Evolutionary conservation across 73 alveolate species (phyloP), one percentile per base, ranked within the genome.

Genomic region (Stentor roeselii): DNA sequence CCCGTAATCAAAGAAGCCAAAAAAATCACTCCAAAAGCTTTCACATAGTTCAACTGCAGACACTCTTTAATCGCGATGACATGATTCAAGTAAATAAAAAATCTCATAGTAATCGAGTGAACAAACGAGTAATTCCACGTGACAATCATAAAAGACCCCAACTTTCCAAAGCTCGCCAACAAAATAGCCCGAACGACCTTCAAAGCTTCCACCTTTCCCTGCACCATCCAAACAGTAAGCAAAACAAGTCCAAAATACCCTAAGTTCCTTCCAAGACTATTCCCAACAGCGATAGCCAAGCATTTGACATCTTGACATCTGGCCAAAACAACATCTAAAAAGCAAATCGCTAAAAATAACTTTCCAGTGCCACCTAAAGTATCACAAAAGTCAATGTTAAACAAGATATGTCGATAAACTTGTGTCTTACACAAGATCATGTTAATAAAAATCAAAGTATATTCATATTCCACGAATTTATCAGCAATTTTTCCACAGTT

Each of bases 91-190:
- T 30, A 67, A 67, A 67, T 67, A 67, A 67, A 67, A 21, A 67
- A 32, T 1, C 41, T 32, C 80, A 67, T 67, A n/a, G 34, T 21
- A 27, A 27, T 34, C 27, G 42, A 27, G 2, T 21, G 80, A 30
- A 67, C 27, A 67, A 21, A 67, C 21, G 80, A 67, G 34, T 67
- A 67, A 21, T 67, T 67, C 80, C 80, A 67, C 34, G 41, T 67
- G 80, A 67, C 37, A 21, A 67, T 67, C 80, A 67, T 67, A 67
- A 67, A 67, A 67, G n/a, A 27, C 41, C 80, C 80, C 11, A 67
- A 40, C 34, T 67, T 67, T 32, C 80, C 80, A 67, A 67, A 67
- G 80, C 80, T 67, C 34, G 80, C n/a, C 21, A 67, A 67, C 14
- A 67, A 34, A n/a, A 67, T 2, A 21, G 80, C 80, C 14, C 80